These are phyloP conservation scores for Penicillium cataractarum DNA, from an alignment of 495 filamentous ascomycete genomes.

Conservation along the genomic window DNA sequence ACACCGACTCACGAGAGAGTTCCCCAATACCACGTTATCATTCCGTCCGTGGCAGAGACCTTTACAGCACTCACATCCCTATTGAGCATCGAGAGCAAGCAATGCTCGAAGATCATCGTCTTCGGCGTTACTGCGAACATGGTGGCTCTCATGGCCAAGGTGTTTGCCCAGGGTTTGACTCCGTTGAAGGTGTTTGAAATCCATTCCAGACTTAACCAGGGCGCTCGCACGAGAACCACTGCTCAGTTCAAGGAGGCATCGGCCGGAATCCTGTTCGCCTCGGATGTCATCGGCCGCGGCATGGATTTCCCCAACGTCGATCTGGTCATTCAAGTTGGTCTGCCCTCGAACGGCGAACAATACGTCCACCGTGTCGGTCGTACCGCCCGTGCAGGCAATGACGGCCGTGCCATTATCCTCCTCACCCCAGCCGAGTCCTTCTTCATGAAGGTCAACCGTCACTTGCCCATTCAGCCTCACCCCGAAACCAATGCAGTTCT, in stretches of 20 bases:
- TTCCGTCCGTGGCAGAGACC: slow-evolving; percentile 56
- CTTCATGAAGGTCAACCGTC: slow-evolving; percentile 57
- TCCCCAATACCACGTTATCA: slow-evolving; percentile 60
- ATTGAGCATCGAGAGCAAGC: slow-evolving; percentile 47
- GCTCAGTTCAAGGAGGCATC: slow-evolving; percentile 61
- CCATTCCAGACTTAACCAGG: slow-evolving; percentile 64
- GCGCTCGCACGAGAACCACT: slow-evolving; percentile 58
- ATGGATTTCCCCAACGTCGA: slow-evolving; percentile 97
- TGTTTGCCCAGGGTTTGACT: slow-evolving; percentile 50
- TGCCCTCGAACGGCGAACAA: slow-evolving; percentile 70
- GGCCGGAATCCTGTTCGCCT: slow-evolving; percentile 63
- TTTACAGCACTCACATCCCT: slow-evolving; percentile 55
- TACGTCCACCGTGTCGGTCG: slow-evolving; percentile 90
- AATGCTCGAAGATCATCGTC: slow-evolving; percentile 65
- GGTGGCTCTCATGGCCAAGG: slow-evolving; percentile 56
- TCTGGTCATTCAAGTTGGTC: slow-evolving; percentile 82
- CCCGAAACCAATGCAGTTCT: slow-evolving; percentile 44
- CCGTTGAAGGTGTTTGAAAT: slow-evolving; percentile 57
- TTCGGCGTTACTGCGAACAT: slow-evolving; percentile 69
- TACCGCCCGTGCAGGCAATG: slow-evolving; percentile 67
- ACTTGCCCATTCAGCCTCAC: slow-evolving; percentile 59
- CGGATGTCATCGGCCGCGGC: slow-evolving; percentile 71
- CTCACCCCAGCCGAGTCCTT: slow-evolving; percentile 62
- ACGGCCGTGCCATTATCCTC: slow-evolving; percentile 68
- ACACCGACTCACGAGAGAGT: slow-evolving; percentile 63